A percentile compares a stretch with the other conserved stretches of the same genome.
Evolutionary conservation across 371 early-diverging fungal species (phyloP).

Genomic region (Chytridium lagenaria): DNA sequence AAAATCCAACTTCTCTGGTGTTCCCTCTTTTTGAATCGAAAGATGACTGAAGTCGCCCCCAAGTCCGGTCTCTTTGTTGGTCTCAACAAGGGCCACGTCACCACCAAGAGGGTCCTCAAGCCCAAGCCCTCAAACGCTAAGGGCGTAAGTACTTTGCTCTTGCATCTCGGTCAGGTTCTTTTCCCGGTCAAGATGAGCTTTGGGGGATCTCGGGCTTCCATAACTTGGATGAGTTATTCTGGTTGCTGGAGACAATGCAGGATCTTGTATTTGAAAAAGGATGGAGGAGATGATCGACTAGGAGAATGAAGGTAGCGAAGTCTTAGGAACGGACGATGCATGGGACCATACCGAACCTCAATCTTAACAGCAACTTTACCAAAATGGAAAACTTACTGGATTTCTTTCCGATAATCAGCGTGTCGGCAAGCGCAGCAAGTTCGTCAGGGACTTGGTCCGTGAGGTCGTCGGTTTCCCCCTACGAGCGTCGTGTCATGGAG

Average conservation of each 20-base stretch:
- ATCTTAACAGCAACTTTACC: too few relatives aligned
- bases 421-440: constrained; percentile 83
- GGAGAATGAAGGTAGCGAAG: too few relatives aligned
- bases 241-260: too few relatives aligned
- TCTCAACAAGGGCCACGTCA: constrained; percentile 72
- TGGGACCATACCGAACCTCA: too few relatives aligned
- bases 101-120: constrained; percentile 79
- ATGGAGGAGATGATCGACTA: too few relatives aligned
- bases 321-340: too few relatives aligned
- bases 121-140: constrained; percentile 82
- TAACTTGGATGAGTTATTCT: too few relatives aligned
- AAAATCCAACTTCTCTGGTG: constrained; percentile 3
- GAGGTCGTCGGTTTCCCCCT: constrained; percentile 99
- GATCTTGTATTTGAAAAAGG: too few relatives aligned
- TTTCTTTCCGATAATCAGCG: constrained; percentile 49
- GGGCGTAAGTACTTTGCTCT: constrained; percentile 78
- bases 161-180: too few relatives aligned
- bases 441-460: constrained; percentile 93
- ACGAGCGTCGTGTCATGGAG: constrained; percentile 99
- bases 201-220: too few relatives aligned
- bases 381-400: neutral
- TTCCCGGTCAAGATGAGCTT: too few relatives aligned
- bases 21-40: constrained; percentile 5
- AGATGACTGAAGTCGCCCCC: constrained; percentile 40
- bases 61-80: constrained; percentile 67